These are phyloP conservation scores for Diaporthe eres DNA, from an alignment of 2,329 filamentous ascomycete species.

Conservation along the genomic window DNA sequence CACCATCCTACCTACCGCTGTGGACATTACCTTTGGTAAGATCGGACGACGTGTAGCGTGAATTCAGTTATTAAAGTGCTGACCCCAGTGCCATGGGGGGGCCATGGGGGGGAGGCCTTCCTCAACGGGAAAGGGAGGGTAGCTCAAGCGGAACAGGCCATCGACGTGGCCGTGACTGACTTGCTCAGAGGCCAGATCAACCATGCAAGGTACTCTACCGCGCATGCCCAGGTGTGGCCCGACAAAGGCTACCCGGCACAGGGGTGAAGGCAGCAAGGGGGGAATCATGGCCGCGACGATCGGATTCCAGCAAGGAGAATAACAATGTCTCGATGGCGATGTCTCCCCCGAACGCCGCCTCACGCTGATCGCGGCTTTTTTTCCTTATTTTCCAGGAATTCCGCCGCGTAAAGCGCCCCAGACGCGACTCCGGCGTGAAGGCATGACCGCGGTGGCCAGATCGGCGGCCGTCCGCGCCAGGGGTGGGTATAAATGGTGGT, in stretches of 20 bases:
- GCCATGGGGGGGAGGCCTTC: constrained; percentile 25
- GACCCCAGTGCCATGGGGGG: constrained; percentile 17
- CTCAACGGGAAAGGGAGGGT: constrained; percentile 32
- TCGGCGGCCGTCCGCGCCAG: constrained; percentile 28
- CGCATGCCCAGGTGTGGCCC: constrained; percentile 22
- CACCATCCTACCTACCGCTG: neutral
- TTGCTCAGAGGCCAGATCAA: constrained; percentile 32
- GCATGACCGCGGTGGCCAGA: constrained; percentile 12
- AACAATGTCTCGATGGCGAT: neutral
- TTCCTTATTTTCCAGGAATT: neutral
- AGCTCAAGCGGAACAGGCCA: constrained; percentile 19
- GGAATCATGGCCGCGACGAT: neutral
- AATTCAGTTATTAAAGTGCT: constrained; percentile 23
- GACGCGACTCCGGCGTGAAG: constrained; percentile 19
- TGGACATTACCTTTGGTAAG: neutral
- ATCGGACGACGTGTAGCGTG: constrained; percentile 9
- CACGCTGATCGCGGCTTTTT: constrained; percentile 24
- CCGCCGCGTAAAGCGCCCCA: constrained; percentile 29
- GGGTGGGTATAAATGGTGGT: constrained; percentile 24
- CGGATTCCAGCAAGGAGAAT: neutral
- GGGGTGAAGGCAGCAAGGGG: constrained; percentile 2
- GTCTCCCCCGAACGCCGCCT: neutral
- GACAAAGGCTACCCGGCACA: neutral
- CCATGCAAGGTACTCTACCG: constrained; percentile 35
- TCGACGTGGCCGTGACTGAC: constrained; percentile 36